A percentile compares a stretch with the other conserved stretches of the same genome.
These are phyloP conservation scores for Akanthomyces uredinophilus DNA, from an alignment of 2,329 filamentous ascomycete genomes.

Conservation along the genomic window DNA sequence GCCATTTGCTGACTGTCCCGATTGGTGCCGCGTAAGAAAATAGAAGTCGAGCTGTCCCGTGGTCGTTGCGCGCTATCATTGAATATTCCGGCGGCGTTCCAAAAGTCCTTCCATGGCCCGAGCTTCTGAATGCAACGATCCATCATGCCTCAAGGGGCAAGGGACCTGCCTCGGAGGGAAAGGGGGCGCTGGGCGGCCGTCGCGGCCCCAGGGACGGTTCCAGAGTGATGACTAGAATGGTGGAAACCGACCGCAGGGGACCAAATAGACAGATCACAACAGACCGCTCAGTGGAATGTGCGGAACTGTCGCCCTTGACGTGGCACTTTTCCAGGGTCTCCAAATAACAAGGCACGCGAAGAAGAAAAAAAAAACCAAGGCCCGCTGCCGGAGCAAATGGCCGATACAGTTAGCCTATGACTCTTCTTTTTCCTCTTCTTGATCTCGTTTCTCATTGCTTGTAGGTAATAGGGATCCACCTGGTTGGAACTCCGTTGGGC, in stretches of 20 bases:
- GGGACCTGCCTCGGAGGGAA: background rate
- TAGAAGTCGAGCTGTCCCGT: background rate
- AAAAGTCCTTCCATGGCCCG: constrained; percentile 13
- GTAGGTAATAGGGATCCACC: constrained; percentile 44
- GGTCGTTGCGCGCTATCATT: background rate
- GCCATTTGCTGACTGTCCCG: background rate
- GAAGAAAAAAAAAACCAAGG: background rate
- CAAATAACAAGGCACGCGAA: background rate
- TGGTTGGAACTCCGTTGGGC: constrained; percentile 52
- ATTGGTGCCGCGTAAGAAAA: background rate
- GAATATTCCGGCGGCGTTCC: background rate
- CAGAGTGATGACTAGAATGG: background rate
- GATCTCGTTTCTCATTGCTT: background rate
- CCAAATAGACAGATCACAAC: no score
- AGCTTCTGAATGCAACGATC: constrained; percentile 10
- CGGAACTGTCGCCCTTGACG: background rate
- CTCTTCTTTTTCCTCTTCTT: background rate
- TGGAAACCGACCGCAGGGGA: background rate
- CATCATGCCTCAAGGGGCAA: background rate
- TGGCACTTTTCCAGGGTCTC: background rate
- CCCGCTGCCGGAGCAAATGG: constrained; percentile 3
- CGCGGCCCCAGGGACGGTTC: background rate
- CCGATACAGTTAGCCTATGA: background rate
- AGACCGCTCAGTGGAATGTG: background rate
- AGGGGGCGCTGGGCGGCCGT: no score